phyloP scores from a whole-genome alignment of 2,329 filamentous ascomycete genomes.

The Exophiala oligosperma region DNA sequence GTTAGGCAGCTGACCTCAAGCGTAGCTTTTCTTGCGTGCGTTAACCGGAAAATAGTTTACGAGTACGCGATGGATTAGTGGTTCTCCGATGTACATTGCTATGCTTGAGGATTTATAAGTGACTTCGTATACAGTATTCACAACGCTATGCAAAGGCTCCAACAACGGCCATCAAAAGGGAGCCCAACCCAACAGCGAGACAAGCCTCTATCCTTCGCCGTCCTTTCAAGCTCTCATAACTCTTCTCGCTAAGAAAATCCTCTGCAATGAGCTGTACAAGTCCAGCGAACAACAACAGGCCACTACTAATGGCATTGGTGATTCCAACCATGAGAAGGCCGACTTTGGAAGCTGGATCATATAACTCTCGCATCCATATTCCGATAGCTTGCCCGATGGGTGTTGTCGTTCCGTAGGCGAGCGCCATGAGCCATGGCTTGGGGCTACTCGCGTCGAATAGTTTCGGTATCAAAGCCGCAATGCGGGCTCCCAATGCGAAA shows the following conservation, averaged over 20 bases:
- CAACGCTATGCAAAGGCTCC: slow-evolving; percentile 59
- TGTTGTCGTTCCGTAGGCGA: slow-evolving; percentile 69
- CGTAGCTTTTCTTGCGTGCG: too few species aligned
- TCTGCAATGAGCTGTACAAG: slow-evolving; percentile 82
- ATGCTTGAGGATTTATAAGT: too few species aligned
- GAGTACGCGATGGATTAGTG: too few species aligned
- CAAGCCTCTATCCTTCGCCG: slow-evolving; percentile 62
- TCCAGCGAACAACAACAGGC: slow-evolving; percentile 77
- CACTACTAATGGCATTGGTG: slow-evolving; percentile 83
- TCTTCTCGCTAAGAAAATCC: slow-evolving; percentile 71
- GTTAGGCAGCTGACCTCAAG: too few species aligned
- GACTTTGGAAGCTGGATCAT: slow-evolving; percentile 73
- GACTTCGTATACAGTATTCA: not conserved
- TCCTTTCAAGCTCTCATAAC: slow-evolving; percentile 61
- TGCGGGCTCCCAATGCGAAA: slow-evolving; percentile 79
- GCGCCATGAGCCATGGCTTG: slow-evolving; percentile 71
- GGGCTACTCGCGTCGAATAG: slow-evolving; percentile 68
- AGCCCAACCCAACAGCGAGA: slow-evolving; percentile 59
- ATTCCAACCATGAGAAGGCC: slow-evolving; percentile 80
- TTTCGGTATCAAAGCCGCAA: slow-evolving; percentile 68
- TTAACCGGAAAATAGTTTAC: too few species aligned
- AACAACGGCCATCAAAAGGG: slow-evolving; percentile 65
- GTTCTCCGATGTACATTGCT: too few species aligned
- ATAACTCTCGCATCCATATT: slow-evolving; percentile 72
- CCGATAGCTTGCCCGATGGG: slow-evolving; percentile 83